phyloP scores from a whole-genome alignment of 345 rosid genomes.

The Psidium friedrichsthalianum region DNA sequence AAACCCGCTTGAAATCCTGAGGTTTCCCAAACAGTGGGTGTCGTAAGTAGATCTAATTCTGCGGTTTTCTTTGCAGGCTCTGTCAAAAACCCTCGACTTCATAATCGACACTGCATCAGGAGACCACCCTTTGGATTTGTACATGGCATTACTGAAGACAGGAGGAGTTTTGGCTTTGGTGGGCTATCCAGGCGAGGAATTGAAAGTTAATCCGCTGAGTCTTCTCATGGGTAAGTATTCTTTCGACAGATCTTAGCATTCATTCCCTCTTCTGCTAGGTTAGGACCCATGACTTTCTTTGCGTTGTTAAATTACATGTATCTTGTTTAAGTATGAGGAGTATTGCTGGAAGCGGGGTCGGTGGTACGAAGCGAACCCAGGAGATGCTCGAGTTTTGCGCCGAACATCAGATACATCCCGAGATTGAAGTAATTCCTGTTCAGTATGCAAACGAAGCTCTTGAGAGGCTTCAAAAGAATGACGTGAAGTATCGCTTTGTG shows the following conservation, averaged over 20 bases:
- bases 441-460: conserved; percentile 23
- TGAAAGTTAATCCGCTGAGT: conserved; percentile 18
- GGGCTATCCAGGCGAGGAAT: conserved; percentile 17
- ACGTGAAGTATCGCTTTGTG: conserved; percentile 22
- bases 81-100: conserved; percentile 58
- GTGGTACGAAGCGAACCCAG: conserved; percentile 18
- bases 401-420: conserved; percentile 15
- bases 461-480: conserved; percentile 20
- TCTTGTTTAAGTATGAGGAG: conserved; percentile 8
- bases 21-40: neutral
- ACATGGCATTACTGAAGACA: conserved; percentile 42
- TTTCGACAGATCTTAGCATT: neutral
- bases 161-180: conserved; percentile 20
- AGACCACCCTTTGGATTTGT: conserved; percentile 65
- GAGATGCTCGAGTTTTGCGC: conserved; percentile 32
- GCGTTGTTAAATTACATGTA: neutral
- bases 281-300: neutral
- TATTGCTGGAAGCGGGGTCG: conserved; percentile 15
- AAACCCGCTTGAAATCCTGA: neutral
- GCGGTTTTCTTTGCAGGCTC: conserved; percentile 19
- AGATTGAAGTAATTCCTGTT: conserved; percentile 19
- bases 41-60: neutral
- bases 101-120: conserved; percentile 75
- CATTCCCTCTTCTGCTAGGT: neutral
- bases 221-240: conserved; percentile 7